Conservation (phyloP, 2,329 filamentous ascomycete species). For the Chaetomiaceae sp. region DNA sequence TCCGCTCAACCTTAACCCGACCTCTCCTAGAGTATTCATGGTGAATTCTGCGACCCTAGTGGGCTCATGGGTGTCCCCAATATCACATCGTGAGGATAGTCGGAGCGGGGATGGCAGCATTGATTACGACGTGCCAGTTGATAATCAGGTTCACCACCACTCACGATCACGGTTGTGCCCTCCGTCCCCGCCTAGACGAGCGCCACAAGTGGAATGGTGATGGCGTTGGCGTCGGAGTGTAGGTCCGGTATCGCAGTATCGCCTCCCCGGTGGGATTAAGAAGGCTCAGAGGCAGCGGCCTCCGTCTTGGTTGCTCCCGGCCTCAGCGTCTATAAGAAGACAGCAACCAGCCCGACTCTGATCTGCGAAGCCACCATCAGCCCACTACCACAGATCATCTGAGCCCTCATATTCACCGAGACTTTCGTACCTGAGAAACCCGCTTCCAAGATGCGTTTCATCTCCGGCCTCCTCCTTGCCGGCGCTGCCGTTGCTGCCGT, state of each 20-base stretch:
- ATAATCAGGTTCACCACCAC: neutral
- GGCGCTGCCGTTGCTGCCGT: slow-evolving; percentile 16
- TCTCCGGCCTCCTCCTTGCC: slow-evolving; percentile 16
- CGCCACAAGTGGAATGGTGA: neutral
- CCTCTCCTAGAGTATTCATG: neutral
- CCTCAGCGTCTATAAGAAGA: neutral
- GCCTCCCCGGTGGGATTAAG: neutral
- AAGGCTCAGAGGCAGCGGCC: no score
- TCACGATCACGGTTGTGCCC: neutral
- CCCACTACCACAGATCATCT: neutral
- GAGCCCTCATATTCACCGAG: neutral
- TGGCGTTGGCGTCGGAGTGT: neutral
- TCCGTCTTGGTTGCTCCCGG: no score
- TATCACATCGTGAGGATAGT: neutral
- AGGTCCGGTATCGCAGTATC: neutral
- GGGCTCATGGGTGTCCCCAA: neutral
- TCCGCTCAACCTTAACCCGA: slow-evolving; percentile 7
- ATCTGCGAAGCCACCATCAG: neutral
- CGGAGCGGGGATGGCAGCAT: slow-evolving; percentile 10
- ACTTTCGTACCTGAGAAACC: neutral
- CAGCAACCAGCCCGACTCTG: neutral
- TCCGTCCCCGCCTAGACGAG: neutral
- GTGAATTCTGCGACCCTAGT: neutral
- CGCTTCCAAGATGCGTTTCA: slow-evolving; percentile 19
- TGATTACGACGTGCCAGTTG: slow-evolving; percentile 11